Conservation (phyloP, 2,329 filamentous ascomycete species). For the Penicillium occitanis region DNA sequence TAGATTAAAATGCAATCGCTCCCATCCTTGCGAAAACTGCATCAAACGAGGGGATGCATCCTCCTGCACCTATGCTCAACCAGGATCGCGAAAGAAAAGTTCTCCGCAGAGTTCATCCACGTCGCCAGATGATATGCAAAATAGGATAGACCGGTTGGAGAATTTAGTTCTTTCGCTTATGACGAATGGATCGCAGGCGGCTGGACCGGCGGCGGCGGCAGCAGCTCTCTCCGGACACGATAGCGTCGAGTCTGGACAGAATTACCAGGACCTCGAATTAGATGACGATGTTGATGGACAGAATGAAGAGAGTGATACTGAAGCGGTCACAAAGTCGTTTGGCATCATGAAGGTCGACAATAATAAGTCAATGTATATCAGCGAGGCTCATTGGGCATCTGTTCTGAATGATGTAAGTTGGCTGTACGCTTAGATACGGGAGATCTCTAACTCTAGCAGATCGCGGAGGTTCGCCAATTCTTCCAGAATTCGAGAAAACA, state of each 20-base stretch:
- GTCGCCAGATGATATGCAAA: constrained; percentile 94
- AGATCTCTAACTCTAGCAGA: constrained; percentile 46
- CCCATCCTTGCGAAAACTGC: constrained; percentile 90
- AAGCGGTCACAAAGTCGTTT: constrained; percentile 69
- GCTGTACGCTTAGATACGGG: background rate
- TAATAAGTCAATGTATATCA: constrained; percentile 74
- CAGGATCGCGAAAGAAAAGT: constrained; percentile 69
- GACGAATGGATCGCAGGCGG: constrained; percentile 74
- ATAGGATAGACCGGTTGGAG: constrained; percentile 92
- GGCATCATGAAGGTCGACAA: constrained; percentile 83
- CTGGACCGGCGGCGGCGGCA: constrained; percentile 59
- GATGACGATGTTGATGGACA: constrained; percentile 59
- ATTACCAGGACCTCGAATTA: constrained; percentile 39
- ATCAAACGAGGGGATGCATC: constrained; percentile 78
- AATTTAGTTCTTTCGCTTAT: constrained; percentile 88
- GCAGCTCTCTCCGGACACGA: constrained; percentile 52
- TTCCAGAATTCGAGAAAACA: constrained; percentile 85
- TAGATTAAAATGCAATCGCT: constrained; percentile 87
- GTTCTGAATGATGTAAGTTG: constrained; percentile 65
- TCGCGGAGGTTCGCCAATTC: constrained; percentile 91
- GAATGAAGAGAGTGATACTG: constrained; percentile 63
- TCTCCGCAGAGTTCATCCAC: constrained; percentile 55
- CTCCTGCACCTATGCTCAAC: constrained; percentile 79
- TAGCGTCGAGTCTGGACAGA: constrained; percentile 40
- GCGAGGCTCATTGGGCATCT: constrained; percentile 79